These are phyloP conservation scores for Rhizophora apiculata DNA, from an alignment of 345 rosid genomes.

Conservation along the genomic window DNA sequence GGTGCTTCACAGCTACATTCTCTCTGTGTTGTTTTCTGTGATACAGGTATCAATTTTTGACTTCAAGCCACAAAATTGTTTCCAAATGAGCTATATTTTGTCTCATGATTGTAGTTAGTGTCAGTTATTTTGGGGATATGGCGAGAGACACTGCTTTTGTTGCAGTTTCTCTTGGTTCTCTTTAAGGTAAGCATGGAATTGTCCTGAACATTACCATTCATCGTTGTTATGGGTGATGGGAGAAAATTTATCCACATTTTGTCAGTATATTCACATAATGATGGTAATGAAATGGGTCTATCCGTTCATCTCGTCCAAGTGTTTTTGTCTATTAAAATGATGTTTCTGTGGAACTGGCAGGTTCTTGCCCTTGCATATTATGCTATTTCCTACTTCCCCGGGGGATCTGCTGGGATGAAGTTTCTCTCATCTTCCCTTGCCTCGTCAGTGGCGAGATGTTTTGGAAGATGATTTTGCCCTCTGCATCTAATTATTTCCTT, in stretches of 20 bases:
- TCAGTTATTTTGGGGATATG: background rate
- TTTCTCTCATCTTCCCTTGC: slow-evolving; percentile 52
- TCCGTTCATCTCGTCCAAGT: too few relatives aligned
- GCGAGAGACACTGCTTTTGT: background rate
- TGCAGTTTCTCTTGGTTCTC: background rate
- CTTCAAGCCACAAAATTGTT: background rate
- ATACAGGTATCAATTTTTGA: slow-evolving; percentile 56
- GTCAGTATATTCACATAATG: too few relatives aligned
- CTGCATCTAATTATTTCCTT: background rate
- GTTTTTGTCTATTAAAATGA: background rate
- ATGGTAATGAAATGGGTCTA: too few relatives aligned
- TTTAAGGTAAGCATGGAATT: too few relatives aligned
- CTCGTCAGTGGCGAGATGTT: slow-evolving; percentile 51
- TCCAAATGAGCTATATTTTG: too few relatives aligned
- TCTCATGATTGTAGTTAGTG: too few relatives aligned
- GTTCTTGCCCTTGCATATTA: slow-evolving; percentile 65
- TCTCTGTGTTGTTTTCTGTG: slow-evolving; percentile 87
- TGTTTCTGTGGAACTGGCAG: slow-evolving; percentile 19
- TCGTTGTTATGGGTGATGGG: background rate
- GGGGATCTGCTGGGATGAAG: slow-evolving; percentile 65
- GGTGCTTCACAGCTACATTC: slow-evolving; percentile 93
- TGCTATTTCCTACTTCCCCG: slow-evolving; percentile 70
- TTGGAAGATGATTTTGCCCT: slow-evolving; percentile 40
- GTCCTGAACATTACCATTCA: too few relatives aligned
- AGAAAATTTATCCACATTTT: too few relatives aligned